These are phyloP conservation scores for Quercus gilva DNA, from an alignment of 306 rosid genomes.

Conservation along the genomic window DNA sequence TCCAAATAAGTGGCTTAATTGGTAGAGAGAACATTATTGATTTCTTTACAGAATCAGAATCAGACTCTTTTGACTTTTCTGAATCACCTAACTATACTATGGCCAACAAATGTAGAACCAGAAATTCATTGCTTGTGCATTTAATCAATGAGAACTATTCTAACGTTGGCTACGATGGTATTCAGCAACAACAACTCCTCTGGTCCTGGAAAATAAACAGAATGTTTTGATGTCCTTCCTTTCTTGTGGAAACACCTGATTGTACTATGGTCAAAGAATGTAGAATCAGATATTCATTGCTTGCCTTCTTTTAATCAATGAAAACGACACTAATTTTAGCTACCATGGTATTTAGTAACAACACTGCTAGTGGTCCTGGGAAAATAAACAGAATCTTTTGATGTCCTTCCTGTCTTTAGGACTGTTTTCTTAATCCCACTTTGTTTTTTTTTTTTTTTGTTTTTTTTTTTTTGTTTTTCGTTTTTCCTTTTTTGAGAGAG, in stretches of 20 bases:
- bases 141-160: neutral
- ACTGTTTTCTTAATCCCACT: neutral
- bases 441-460: neutral
- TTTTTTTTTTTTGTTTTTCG: too few relatives aligned
- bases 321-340: neutral
- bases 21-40: neutral
- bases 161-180: neutral
- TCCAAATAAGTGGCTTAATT: neutral
- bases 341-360: neutral
- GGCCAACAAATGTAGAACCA: neutral
- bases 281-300: neutral
- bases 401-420: conserved; percentile 1
- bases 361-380: neutral
- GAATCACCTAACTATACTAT: conserved; percentile 1
- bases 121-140: neutral
- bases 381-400: neutral
- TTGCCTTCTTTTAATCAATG: neutral
- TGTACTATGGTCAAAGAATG: conserved; percentile 1
- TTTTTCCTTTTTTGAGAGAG: neutral
- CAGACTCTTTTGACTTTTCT: neutral
- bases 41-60: conserved; percentile 5
- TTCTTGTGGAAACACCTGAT: neutral
- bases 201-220: neutral
- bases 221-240: neutral
- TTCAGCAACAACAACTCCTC: neutral